Base-by-base conservation (phyloP, 176 grass and related monocot species). In the Thinopyrum elongatum region DNA sequence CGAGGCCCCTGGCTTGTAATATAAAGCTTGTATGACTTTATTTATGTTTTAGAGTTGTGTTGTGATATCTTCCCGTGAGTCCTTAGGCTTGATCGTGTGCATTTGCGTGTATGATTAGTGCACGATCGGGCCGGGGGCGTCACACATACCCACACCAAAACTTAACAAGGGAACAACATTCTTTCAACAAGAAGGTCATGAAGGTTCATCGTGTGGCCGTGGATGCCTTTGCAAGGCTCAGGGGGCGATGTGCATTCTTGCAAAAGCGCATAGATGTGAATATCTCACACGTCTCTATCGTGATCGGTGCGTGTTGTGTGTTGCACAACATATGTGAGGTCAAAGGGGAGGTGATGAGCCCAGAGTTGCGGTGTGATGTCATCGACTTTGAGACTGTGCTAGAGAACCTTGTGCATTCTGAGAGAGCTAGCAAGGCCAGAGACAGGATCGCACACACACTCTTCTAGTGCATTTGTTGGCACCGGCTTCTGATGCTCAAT, bases 291-390 rank as follows among this genome's bases (percentile, higher is more conserved):
- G 65, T 92, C 29, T 87, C 91, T 46, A 71, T 77, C 7, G 87
- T 90, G 64, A 85, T 93, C 5, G 91, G 77, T 33, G 91, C 88
- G 55, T 93, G 91, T 85, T 90, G 81, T 78, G 91, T 93, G 85
- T 82, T 93, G 26, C 91, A 93, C 85, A 93, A 93, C 71, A 82
- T 90, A 36, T 93, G 91, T 19, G 91, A 93, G 85, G 28, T 81
- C 0, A 23, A 65, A 16, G 74, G 83, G n/a, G 91, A 93, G 77
- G 64, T 51, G 63, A 80, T 93, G 81, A 85, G 84, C 41, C 88
- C 88, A 14, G 81, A 65, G 4, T 81, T 90, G 51, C 35, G 65
- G 1, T 93, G 35, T 57, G 85, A 87, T 66, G 71, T 74, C 70
- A 47, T 27, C 3, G 70, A 74, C 23, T 10, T 17, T 14, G 70